Percentiles rank a stretch among this genome's conserved stretches.
Evolutionary conservation across 2,329 filamentous ascomycete genomes (phyloP).

Genomic region (Allantophomopsis lycopodina): DNA sequence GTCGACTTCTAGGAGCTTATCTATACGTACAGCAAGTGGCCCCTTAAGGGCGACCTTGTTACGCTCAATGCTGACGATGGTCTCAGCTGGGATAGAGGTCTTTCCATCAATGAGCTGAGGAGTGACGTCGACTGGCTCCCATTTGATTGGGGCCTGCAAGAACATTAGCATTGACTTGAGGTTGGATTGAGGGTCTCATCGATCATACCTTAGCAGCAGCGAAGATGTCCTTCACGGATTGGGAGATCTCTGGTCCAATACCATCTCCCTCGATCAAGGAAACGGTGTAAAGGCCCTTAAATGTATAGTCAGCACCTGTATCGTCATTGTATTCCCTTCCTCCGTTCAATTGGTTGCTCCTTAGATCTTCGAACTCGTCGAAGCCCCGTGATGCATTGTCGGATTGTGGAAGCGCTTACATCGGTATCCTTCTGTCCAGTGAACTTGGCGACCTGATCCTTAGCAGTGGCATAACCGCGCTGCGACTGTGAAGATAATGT

Average conservation of each 20-base stretch:
- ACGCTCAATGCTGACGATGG: conserved; percentile 83
- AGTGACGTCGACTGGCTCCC: conserved; percentile 95
- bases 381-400: conserved; percentile 19
- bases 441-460: conserved; percentile 80
- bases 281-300: conserved; percentile 85
- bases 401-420: conserved; percentile 37
- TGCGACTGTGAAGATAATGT: conserved; percentile 25
- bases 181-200: conserved; percentile 1
- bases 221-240: conserved; percentile 99
- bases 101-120: conserved; percentile 88
- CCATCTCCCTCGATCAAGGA: conserved; percentile 98
- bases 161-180: conserved; percentile 8
- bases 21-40: conserved; percentile 67
- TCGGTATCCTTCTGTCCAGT: conserved; percentile 78
- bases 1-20: conserved; percentile 7
- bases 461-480: conserved; percentile 49
- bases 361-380: background rate
- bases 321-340: background rate
- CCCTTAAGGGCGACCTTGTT: conserved; percentile 99
- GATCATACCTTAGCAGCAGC: conserved; percentile 69
- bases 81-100: conserved; percentile 84
- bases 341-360: conserved; percentile 9
- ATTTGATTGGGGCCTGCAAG: conserved; percentile 71
- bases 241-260: conserved; percentile 94
- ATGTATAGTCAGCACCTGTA: background rate